Conservation (phyloP, 345 rosid species). For the Boechera divaricarpa region DNA sequence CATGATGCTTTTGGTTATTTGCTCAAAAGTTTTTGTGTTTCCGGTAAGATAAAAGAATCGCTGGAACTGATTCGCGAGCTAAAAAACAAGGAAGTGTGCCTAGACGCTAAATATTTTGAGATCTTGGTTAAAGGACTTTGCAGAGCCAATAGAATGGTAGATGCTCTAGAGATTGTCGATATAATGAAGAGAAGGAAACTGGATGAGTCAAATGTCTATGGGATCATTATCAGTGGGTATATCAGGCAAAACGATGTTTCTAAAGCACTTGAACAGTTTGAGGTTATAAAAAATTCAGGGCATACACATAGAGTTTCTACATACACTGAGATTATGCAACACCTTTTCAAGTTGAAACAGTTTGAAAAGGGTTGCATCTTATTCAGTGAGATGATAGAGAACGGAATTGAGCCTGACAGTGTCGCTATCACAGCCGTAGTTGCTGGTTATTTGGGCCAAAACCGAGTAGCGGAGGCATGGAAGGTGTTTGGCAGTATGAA, state of each 20-base stretch:
- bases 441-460: slow-evolving; percentile 64
- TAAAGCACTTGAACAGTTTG: slow-evolving; percentile 62
- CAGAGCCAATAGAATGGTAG: slow-evolving; percentile 63
- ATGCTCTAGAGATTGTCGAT: slow-evolving; percentile 75
- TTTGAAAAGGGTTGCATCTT: slow-evolving; percentile 63
- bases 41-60: slow-evolving; percentile 79
- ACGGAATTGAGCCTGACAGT: slow-evolving; percentile 60
- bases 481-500: slow-evolving; percentile 60
- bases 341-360: slow-evolving; percentile 57
- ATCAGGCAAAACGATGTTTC: slow-evolving; percentile 61
- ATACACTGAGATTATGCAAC: slow-evolving; percentile 73
- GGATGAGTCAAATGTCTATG: slow-evolving; percentile 58
- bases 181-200: slow-evolving; percentile 66
- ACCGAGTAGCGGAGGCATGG: slow-evolving; percentile 74
- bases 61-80: slow-evolving; percentile 66
- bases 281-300: slow-evolving; percentile 62
- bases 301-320: slow-evolving; percentile 55
- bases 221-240: slow-evolving; percentile 63
- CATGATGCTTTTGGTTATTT: slow-evolving; percentile 56
- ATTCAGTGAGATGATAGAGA: slow-evolving; percentile 69
- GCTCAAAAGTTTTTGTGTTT: slow-evolving; percentile 70
- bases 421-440: slow-evolving; percentile 68
- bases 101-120: slow-evolving; percentile 60
- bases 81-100: slow-evolving; percentile 53
- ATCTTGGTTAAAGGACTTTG: slow-evolving; percentile 77